Evolutionary conservation across 1,139 yeast genomes (phyloP).

Genomic region (Blastobotrys persicus): DNA sequence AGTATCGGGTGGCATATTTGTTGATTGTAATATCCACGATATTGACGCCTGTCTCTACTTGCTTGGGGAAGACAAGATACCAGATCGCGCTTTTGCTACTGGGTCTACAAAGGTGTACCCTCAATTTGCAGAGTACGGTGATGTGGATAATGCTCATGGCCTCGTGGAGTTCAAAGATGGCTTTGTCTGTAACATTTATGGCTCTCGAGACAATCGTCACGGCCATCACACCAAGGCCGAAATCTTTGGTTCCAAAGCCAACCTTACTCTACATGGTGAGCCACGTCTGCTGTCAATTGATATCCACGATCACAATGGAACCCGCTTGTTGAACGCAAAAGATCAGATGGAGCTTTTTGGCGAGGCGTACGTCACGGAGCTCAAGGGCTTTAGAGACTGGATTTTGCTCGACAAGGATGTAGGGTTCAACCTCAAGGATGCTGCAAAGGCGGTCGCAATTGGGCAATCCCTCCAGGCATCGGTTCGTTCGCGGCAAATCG

Average conservation of each 20-base stretch:
- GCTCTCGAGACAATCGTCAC: constrained; percentile 22
- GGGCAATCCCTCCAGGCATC: constrained; percentile 19
- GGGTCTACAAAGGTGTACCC: constrained; percentile 24
- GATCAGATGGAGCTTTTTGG: constrained; percentile 19
- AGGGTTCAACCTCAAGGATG: constrained; percentile 23
- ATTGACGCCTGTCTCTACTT: constrained; percentile 22
- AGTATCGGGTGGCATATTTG: constrained; percentile 25
- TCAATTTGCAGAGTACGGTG: constrained; percentile 22
- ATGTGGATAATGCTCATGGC: constrained; percentile 25
- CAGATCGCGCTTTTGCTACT: constrained; percentile 22
- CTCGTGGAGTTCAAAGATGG: constrained; percentile 19
- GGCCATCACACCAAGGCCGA: constrained; percentile 25
- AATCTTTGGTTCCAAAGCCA: constrained; percentile 22
- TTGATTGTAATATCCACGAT: constrained; percentile 24
- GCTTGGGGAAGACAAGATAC: constrained; percentile 20
- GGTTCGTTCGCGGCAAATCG: constrained; percentile 8
- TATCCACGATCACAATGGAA: constrained; percentile 20
- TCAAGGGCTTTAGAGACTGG: constrained; percentile 24
- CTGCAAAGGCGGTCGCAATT: constrained; percentile 25
- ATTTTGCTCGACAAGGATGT: constrained; percentile 15
- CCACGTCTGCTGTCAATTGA: constrained; percentile 15
- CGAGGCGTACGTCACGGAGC: constrained; percentile 20
- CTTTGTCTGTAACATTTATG: constrained; percentile 16
- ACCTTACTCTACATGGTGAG: constrained; percentile 5
- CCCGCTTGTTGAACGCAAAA: constrained; percentile 15